Conservation (phyloP, 2,329 filamentous ascomycete genomes). For the Neonectria punicea region DNA sequence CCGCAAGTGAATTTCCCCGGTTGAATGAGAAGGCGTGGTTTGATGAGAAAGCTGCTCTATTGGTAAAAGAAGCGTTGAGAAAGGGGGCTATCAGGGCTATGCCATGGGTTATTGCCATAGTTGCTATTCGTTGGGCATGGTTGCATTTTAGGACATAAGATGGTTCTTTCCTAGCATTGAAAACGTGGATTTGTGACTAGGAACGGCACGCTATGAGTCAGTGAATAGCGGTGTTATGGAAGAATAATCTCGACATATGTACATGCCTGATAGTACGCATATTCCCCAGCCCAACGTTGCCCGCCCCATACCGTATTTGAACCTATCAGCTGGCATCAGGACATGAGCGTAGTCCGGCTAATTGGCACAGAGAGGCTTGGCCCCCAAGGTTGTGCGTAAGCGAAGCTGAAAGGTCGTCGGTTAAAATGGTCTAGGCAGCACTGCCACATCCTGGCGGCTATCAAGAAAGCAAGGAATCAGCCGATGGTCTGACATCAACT, state of each 20-base stretch:
- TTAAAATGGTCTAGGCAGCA: not conserved
- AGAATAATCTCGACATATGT: too few relatives aligned
- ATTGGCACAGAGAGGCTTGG: not conserved
- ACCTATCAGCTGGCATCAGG: not conserved
- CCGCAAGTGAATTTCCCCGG: constrained; percentile 37
- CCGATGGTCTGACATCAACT: not conserved
- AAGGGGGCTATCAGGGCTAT: not conserved
- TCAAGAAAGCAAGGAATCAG: not conserved
- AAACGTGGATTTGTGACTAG: not conserved
- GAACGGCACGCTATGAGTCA: not conserved
- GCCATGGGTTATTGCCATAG: constrained; percentile 7
- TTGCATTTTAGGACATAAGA: not conserved
- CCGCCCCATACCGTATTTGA: not conserved
- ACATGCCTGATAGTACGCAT: too few relatives aligned
- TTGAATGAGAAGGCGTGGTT: constrained; percentile 43
- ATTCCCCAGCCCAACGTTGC: not conserved
- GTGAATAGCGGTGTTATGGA: not conserved
- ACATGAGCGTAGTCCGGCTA: not conserved
- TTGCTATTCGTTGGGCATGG: not conserved
- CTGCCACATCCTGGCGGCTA: not conserved
- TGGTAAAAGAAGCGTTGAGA: constrained; percentile 6
- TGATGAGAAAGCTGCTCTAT: constrained; percentile 6
- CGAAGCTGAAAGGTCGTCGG: not conserved
- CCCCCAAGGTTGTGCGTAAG: not conserved
- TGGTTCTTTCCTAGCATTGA: not conserved